Conservation (phyloP, 768 basidiomycete species). For the Pleurotus salmoneostramineus region DNA sequence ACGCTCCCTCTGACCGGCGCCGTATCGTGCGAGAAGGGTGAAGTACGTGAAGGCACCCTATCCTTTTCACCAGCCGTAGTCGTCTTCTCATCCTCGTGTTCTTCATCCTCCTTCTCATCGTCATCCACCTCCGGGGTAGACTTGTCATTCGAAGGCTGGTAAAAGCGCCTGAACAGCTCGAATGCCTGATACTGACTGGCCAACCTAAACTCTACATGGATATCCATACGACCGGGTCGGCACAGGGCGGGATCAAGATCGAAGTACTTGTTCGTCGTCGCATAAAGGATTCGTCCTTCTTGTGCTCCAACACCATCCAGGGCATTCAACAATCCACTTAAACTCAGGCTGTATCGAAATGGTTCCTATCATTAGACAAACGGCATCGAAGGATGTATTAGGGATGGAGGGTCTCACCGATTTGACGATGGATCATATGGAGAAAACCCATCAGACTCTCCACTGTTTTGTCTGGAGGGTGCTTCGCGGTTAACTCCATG, state of each 20-base stretch:
- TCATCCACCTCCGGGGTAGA: slow-evolving; percentile 14
- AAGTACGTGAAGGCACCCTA: neutral
- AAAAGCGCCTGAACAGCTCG: slow-evolving; percentile 60
- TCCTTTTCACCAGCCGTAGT: too few relatives aligned
- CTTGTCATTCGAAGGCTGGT: slow-evolving; percentile 29
- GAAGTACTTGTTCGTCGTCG: slow-evolving; percentile 64
- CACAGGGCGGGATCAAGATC: slow-evolving; percentile 60
- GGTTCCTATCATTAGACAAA: slow-evolving; percentile 26
- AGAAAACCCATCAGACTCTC: slow-evolving; percentile 9
- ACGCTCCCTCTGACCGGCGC: slow-evolving; percentile 15
- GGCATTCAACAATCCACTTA: slow-evolving; percentile 65
- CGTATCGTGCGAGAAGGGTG: slow-evolving; percentile 5
- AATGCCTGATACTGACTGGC: slow-evolving; percentile 56
- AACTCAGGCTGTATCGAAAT: slow-evolving; percentile 48
- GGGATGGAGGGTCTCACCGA: neutral
- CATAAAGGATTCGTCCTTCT: slow-evolving; percentile 67
- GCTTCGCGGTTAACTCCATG: slow-evolving; percentile 23
- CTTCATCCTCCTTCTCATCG: slow-evolving; percentile 17
- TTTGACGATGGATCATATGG: neutral
- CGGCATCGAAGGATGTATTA: slow-evolving; percentile 9
- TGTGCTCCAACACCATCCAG: slow-evolving; percentile 67
- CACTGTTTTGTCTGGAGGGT: neutral
- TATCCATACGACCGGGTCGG: slow-evolving; percentile 66
- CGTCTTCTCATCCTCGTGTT: neutral
- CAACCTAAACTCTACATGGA: slow-evolving; percentile 61